phyloP scores from a whole-genome alignment of 129 eudicot genomes.

The Mikania micrantha region DNA sequence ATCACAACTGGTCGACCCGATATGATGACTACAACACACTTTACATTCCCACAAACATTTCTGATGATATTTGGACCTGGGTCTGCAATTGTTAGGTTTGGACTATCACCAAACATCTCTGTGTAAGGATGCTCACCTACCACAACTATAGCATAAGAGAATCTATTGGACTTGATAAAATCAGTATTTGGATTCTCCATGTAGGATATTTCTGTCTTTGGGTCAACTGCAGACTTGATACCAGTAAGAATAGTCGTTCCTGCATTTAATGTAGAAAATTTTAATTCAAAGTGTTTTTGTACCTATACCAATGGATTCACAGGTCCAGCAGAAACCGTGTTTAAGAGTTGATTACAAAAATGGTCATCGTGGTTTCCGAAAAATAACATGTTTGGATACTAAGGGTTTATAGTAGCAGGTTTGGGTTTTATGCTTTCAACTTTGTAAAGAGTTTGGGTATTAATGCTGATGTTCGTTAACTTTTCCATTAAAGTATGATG shows the following conservation, averaged over 20 bases:
- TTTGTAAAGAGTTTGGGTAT: too few relatives aligned
- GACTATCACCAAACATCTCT: conserved; percentile 59
- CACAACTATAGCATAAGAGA: conserved; percentile 52
- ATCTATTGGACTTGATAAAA: conserved; percentile 37
- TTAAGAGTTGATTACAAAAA: not conserved
- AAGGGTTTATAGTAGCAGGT: too few relatives aligned
- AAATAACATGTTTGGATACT: too few relatives aligned
- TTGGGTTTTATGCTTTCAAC: too few relatives aligned
- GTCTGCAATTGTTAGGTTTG: conserved; percentile 49
- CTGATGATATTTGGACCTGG: conserved; percentile 53
- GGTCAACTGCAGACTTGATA: conserved; percentile 41
- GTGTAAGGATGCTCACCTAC: conserved; percentile 68
- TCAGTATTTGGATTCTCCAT: conserved; percentile 42
- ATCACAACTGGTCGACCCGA: conserved; percentile 63
- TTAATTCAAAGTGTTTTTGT: too few relatives aligned
- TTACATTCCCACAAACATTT: conserved; percentile 42
- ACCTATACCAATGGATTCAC: too few relatives aligned
- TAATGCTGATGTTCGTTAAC: too few relatives aligned
- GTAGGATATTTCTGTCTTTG: conserved; percentile 38
- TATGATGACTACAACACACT: conserved; percentile 56
- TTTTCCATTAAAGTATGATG: too few relatives aligned
- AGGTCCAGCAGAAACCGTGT: too few relatives aligned
- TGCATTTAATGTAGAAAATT: conserved; percentile 15
- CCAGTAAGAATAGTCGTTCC: conserved; percentile 69
- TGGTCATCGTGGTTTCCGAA: too few relatives aligned